A percentile compares a stretch with the other conserved stretches of the same genome.
These are phyloP conservation scores for Neocatenulostroma microsporum DNA, from an alignment of 2,329 filamentous ascomycete genomes.

Conservation along the genomic window DNA sequence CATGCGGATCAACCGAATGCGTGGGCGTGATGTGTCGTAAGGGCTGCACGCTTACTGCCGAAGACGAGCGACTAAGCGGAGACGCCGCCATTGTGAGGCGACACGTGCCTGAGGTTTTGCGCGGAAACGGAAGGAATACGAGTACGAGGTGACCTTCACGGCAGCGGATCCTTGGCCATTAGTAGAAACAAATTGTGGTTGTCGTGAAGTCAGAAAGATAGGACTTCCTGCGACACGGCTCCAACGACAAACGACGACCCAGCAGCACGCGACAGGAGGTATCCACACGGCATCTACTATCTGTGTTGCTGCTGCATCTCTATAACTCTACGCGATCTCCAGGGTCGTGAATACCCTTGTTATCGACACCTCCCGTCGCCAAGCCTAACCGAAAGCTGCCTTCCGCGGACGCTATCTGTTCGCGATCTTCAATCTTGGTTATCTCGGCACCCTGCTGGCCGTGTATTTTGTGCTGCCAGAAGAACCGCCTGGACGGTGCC, in stretches of 20 bases:
- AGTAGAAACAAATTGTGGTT: neutral
- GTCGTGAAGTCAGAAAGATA: neutral
- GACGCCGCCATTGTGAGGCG: neutral
- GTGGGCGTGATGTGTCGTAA: constrained; percentile 1
- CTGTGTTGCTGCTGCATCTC: neutral
- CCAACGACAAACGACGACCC: neutral
- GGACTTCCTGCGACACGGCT: neutral
- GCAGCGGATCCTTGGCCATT: too few relatives aligned
- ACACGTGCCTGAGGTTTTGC: neutral
- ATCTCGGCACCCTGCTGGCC: too few relatives aligned
- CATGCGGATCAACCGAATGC: neutral
- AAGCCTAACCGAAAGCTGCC: too few relatives aligned
- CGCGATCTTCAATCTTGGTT: neutral
- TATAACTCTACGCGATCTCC: neutral
- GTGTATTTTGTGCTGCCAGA: too few relatives aligned
- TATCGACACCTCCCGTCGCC: neutral
- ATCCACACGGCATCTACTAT: neutral
- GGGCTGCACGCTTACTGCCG: constrained; percentile 4
- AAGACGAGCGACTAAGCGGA: neutral
- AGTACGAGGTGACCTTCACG: too few relatives aligned
- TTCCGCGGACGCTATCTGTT: constrained; percentile 3
- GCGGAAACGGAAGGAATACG: neutral
- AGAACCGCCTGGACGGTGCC: neutral
- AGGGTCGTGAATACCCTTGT: neutral
- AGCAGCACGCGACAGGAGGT: neutral